A percentile compares a stretch with the other conserved stretches of the same genome.
Conservation (phyloP, 2,329 filamentous ascomycete species). For the Trichoderma koningii region DNA sequence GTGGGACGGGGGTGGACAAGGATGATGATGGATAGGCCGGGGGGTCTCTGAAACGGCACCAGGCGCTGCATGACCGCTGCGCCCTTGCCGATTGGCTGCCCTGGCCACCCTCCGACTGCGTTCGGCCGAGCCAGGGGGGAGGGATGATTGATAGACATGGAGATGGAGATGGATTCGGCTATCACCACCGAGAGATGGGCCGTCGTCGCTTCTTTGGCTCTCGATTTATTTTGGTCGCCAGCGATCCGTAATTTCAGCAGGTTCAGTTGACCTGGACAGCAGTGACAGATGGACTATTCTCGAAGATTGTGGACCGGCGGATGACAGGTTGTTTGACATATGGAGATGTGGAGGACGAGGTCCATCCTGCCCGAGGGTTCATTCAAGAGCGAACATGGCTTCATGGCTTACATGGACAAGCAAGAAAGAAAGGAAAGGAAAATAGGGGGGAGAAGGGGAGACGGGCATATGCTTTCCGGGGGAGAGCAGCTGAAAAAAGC, state of each 20-base stretch:
- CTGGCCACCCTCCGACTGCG: neutral
- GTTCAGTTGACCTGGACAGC: conserved; percentile 18
- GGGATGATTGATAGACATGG: neutral
- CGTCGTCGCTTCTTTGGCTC: neutral
- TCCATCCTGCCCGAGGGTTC: no score
- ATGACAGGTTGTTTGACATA: neutral
- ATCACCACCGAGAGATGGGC: conserved; percentile 25
- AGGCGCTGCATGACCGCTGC: conserved; percentile 15
- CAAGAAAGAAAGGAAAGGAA: neutral
- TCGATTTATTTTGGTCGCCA: neutral
- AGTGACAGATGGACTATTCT: conserved; percentile 1
- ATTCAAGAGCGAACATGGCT: neutral
- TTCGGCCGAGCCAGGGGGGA: no score
- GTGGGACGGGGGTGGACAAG: neutral
- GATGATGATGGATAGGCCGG: no score
- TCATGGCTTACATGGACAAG: neutral
- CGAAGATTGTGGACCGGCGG: conserved; percentile 21
- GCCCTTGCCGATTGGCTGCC: conserved; percentile 24
- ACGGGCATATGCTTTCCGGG: neutral
- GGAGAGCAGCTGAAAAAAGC: neutral
- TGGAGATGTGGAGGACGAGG: no score
- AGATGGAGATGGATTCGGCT: conserved; percentile 25
- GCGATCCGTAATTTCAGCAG: conserved; percentile 26
- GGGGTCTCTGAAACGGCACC: conserved; percentile 24
- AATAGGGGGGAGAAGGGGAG: neutral